Evolutionary conservation across 140 eudicot species (phyloP).

Genomic region (Ambrosia hybrid): DNA sequence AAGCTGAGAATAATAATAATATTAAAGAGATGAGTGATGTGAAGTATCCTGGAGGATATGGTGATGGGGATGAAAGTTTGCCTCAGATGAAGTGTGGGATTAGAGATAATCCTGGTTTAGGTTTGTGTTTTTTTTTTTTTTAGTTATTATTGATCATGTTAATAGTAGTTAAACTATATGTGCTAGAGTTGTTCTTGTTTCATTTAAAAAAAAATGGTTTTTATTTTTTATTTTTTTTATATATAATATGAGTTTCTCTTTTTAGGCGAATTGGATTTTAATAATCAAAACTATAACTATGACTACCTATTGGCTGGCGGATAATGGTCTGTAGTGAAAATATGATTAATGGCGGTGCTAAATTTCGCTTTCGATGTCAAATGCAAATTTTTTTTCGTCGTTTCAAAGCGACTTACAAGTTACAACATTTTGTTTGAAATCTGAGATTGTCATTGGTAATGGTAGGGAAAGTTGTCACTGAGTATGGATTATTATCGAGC

Average conservation of each 20-base stretch:
- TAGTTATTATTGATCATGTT: not conserved
- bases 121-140: constrained; percentile 32
- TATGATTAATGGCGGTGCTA: too few species aligned
- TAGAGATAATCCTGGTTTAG: constrained; percentile 83
- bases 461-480: not conserved
- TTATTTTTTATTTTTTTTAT: not conserved
- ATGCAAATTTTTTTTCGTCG: too few species aligned
- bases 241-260: not conserved
- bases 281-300: too few species aligned
- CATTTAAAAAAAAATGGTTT: not conserved
- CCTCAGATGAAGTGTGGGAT: constrained; percentile 64
- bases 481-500: not conserved
- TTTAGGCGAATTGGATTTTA: not conserved
- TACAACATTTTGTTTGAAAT: not conserved
- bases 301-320: too few species aligned
- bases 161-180: not conserved
- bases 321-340: too few species aligned
- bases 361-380: too few species aligned
- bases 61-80: constrained; percentile 34
- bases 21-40: constrained; percentile 42
- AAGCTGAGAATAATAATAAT: constrained; percentile 22
- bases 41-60: constrained; percentile 33
- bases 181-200: not conserved
- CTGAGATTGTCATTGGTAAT: too few species aligned
- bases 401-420: too few species aligned